A percentile compares a stretch with the other conserved stretches of the same genome.
Evolutionary conservation across 805 yeast genomes (phyloP).

Genomic region (Candida pini): DNA sequence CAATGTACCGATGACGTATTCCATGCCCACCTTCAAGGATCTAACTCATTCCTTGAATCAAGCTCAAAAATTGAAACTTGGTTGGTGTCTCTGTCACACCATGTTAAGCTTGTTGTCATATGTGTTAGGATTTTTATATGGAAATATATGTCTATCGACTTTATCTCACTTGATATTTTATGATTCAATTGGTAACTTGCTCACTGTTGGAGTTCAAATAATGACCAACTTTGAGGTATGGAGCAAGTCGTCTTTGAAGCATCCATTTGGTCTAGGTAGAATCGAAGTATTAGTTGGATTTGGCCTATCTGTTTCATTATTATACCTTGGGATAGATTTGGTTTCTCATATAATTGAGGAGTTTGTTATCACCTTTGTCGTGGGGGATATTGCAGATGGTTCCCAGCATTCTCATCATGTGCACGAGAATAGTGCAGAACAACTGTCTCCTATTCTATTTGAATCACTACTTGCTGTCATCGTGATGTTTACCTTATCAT

Average conservation of each 20-base stretch:
- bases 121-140: conserved; percentile 49
- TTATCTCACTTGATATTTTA: conserved; percentile 83
- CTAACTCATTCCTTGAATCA: conserved; percentile 52
- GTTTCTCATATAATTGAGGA: conserved; percentile 86
- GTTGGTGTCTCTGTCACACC: conserved; percentile 57
- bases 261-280: conserved; percentile 93
- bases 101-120: conserved; percentile 51
- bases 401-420: conserved; percentile 26
- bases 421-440: conserved; percentile 15
- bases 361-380: conserved; percentile 40
- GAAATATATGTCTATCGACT: conserved; percentile 60
- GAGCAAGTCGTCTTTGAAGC: conserved; percentile 73
- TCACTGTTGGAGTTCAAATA: conserved; percentile 66
- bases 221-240: conserved; percentile 92
- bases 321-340: conserved; percentile 89
- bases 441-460: conserved; percentile 23
- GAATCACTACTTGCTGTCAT: conserved; percentile 24
- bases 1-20: conserved; percentile 56
- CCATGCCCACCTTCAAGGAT: conserved; percentile 69
- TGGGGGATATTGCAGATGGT: conserved; percentile 20
- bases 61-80: conserved; percentile 52
- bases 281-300: conserved; percentile 84
- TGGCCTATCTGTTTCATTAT: conserved; percentile 75
- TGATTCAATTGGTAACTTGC: conserved; percentile 73
- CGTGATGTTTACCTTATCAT: conserved; percentile 27